phyloP scores from a whole-genome alignment of 108 stramenopile genomes.

The Skeletonema marinoi region DNA sequence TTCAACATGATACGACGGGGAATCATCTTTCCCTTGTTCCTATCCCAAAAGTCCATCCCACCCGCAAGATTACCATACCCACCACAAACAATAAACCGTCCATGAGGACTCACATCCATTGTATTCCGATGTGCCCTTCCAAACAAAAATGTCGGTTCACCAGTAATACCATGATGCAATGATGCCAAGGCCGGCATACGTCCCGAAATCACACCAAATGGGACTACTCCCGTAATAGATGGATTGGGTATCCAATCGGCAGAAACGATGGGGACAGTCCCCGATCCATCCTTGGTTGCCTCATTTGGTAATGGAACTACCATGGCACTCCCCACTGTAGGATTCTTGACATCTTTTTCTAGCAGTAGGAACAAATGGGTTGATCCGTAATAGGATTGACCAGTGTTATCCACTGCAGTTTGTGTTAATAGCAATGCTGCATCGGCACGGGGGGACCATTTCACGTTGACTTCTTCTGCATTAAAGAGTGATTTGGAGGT shows the following conservation, averaged over 20 bases:
- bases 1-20: conserved; percentile 62
- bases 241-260: conserved; percentile 91
- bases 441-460: conserved; percentile 84
- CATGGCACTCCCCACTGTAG: conserved; percentile 48
- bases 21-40: conserved; percentile 82
- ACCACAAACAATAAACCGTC: conserved; percentile 85
- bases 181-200: conserved; percentile 90
- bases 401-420: conserved; percentile 92
- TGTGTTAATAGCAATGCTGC: conserved; percentile 80
- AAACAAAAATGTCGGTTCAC: conserved; percentile 92
- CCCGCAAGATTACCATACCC: conserved; percentile 90
- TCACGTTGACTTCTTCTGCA: conserved; percentile 74
- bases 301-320: conserved; percentile 74
- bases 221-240: conserved; percentile 51
- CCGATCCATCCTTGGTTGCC: conserved; percentile 16
- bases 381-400: conserved; percentile 94
- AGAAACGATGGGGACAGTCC: conserved; percentile 74
- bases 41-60: conserved; percentile 97
- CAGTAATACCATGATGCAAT: conserved; percentile 89
- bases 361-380: conserved; percentile 85
- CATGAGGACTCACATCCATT: conserved; percentile 88
- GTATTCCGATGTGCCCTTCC: conserved; percentile 94
- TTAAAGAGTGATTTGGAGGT: conserved; percentile 78
- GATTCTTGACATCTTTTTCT: conserved; percentile 39
- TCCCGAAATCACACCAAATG: conserved; percentile 91